Conservation (phyloP, 208 protist genomes). For the Leptomonas pyrrhocoris region DNA sequence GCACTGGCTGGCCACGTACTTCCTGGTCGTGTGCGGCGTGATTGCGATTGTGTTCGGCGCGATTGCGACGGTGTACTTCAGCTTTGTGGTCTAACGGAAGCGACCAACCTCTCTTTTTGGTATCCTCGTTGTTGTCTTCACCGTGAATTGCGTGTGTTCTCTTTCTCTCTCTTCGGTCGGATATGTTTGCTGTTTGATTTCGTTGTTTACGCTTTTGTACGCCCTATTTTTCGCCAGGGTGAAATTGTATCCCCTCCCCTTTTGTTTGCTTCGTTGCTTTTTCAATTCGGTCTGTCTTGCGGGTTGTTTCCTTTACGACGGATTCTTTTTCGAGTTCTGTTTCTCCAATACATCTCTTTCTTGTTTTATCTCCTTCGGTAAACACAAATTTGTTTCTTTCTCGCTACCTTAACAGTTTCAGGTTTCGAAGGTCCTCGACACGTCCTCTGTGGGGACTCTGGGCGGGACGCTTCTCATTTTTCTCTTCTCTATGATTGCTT, state of each 20-base stretch:
- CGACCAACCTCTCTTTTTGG: too few relatives aligned
- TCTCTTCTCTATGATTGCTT: neutral
- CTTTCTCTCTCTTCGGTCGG: too few relatives aligned
- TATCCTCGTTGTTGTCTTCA: too few relatives aligned
- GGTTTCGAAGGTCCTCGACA: too few relatives aligned
- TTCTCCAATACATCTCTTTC: neutral
- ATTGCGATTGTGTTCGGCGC: conserved; percentile 72
- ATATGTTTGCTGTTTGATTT: neutral
- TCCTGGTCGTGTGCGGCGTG: conserved; percentile 55
- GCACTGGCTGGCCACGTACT: conserved; percentile 44
- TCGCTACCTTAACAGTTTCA: too few relatives aligned
- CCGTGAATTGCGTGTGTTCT: too few relatives aligned
- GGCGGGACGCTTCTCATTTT: too few relatives aligned
- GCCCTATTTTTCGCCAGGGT: too few relatives aligned
- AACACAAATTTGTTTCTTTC: too few relatives aligned
- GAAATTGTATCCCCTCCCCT: neutral
- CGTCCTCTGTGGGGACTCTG: too few relatives aligned
- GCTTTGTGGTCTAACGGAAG: conserved; percentile 18
- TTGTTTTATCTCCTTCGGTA: neutral
- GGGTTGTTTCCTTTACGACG: too few relatives aligned
- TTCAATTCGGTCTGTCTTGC: neutral
- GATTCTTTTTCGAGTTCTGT: too few relatives aligned
- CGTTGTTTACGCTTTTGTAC: conserved; percentile 26
- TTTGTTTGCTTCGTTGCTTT: neutral
- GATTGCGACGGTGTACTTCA: conserved; percentile 48